Conservation (phyloP, 805 yeast species). For the Saccharomycopsis babjevae region DNA sequence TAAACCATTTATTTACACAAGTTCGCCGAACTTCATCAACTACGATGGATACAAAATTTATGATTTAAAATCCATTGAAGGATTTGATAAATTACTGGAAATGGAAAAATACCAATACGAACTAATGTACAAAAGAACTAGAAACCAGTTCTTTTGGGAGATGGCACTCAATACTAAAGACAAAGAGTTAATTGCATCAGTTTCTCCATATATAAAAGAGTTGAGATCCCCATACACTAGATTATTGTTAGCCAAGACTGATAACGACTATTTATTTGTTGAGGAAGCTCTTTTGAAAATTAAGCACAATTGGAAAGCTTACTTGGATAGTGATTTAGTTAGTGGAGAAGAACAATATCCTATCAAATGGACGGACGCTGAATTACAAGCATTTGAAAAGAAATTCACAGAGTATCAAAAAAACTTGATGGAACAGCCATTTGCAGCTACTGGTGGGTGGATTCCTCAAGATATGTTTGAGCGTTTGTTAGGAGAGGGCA, state of each 20-base stretch:
- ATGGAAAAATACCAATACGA: conserved; percentile 70
- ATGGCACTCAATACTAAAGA: conserved; percentile 52
- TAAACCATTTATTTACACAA: conserved; percentile 72
- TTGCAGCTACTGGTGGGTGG: conserved; percentile 90
- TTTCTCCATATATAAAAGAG: conserved; percentile 71
- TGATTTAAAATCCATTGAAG: conserved; percentile 61
- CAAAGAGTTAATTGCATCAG: conserved; percentile 65
- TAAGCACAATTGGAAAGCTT: conserved; percentile 58
- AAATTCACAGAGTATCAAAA: conserved; percentile 59
- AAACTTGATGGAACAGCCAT: conserved; percentile 61
- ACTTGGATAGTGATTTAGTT: conserved; percentile 47
- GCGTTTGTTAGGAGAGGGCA: conserved; percentile 54
- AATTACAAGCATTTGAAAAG: conserved; percentile 45
- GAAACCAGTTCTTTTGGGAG: conserved; percentile 90
- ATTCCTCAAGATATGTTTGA: conserved; percentile 89
- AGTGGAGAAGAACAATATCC: conserved; percentile 39
- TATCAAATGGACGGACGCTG: conserved; percentile 45
- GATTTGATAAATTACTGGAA: conserved; percentile 56
- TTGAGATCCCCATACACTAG: conserved; percentile 55
- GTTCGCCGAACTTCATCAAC: conserved; percentile 73
- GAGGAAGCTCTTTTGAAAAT: conserved; percentile 60
- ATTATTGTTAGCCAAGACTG: conserved; percentile 47
- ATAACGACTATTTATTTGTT: conserved; percentile 49
- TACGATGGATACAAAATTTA: conserved; percentile 86
- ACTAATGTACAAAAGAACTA: conserved; percentile 79